Evolutionary conservation across 1,139 yeast genomes (phyloP).

Genomic region (Geotrichum reessii): DNA sequence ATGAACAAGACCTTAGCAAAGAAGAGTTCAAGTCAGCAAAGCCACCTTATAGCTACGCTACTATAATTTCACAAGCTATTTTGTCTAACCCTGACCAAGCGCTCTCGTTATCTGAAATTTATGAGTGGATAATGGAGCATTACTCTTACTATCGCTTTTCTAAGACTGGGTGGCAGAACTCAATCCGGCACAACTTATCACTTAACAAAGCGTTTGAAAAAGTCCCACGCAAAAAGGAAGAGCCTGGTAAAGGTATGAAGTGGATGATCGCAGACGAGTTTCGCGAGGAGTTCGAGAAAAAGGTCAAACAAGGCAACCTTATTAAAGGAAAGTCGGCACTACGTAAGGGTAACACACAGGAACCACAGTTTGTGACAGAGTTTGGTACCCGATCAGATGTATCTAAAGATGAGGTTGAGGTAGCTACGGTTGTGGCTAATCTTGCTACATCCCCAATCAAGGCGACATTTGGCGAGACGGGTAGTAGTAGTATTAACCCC

Average conservation of each 20-base stretch:
- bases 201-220: constrained; percentile 85
- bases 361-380: not conserved
- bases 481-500: not conserved
- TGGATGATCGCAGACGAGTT: constrained; percentile 92
- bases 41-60: constrained; percentile 96
- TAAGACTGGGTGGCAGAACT: constrained; percentile 94
- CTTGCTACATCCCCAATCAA: constrained; percentile 15
- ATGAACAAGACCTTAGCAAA: constrained; percentile 62
- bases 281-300: constrained; percentile 74
- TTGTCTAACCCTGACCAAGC: constrained; percentile 83
- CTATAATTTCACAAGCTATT: constrained; percentile 97
- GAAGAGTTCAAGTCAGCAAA: constrained; percentile 90
- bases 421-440: constrained; percentile 15
- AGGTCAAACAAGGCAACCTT: constrained; percentile 57
- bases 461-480: not conserved
- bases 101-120: constrained; percentile 83
- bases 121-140: constrained; percentile 79
- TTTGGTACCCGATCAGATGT: not conserved
- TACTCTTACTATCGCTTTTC: constrained; percentile 89
- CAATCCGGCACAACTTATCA: constrained; percentile 75
- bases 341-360: constrained; percentile 5
- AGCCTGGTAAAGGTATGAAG: constrained; percentile 98
- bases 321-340: constrained; percentile 38
- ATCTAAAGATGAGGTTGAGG: constrained; percentile 10
- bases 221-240: constrained; percentile 90